Base-by-base conservation (phyloP, 208 protist genomes). In the Leishmania gerbilli region DNA sequence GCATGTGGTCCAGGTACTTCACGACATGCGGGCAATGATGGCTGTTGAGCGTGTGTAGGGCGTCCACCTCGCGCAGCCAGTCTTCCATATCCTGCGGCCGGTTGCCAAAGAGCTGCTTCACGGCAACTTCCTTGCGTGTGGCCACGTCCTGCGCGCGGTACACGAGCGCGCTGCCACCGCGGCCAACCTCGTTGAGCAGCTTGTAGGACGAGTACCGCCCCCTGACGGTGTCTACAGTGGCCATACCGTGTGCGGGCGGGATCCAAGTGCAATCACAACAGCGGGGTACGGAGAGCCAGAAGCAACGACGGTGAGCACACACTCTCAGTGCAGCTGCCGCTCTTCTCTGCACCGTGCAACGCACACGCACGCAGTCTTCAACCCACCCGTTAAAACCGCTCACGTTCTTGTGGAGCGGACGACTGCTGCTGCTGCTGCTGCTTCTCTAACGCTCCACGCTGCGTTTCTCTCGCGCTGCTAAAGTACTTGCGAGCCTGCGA, bases 1-100 rank as follows among this genome's bases (percentile, higher is more conserved):
- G 85, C 84, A 95, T 91, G 79, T 96, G 91, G 77, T 97, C 94
- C 75, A 96, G 88, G 79, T 97, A 97, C 77, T 88, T 87, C 42
- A 97, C 84, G 34, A 96, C 88, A 79, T 88, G 89, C 31, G 77
- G 84, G 68, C 84, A 83, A 64, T 82, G 81, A 31, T 87, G 79
- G 45, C 84, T 81, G 42, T 88, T 77, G 9, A 97, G 87, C 1
- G 85, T 79, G 72, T 88, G 88, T 15, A 97, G 80, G 21, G 90
- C 85, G 62, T 94, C 88, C 55, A 95, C 92, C 79, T 97, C 94
- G 24, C 81, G 86, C 17, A 91, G 85, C 89, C 94, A 96, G 49
- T 86, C 86, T 27, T 89, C 81, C 77, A 74, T 56, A 56, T 93
- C 49, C 60, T 87, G 69, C 87, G 87, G 77, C 84, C 89, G 45